phyloP scores from a whole-genome alignment of 768 basidiomycete species.

The Paxillus involutus region DNA sequence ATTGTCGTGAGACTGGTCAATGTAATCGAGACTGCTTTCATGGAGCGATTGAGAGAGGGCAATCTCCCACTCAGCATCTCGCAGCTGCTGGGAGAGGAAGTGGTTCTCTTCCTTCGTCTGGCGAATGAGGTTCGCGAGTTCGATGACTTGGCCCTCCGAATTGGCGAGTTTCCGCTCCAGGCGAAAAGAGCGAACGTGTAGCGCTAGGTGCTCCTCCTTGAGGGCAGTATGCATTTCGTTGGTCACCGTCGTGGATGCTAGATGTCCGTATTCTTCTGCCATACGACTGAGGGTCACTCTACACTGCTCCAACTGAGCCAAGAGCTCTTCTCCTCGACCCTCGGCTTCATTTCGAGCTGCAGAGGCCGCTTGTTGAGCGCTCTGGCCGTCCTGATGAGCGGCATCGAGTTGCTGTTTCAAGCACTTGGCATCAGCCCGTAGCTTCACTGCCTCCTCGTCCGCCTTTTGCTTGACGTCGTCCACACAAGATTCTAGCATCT shows the following conservation, averaged over 20 bases:
- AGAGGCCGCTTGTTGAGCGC: constrained; percentile 33
- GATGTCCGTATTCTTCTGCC: constrained; percentile 54
- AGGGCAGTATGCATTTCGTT: constrained; percentile 36
- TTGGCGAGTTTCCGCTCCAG: constrained; percentile 70
- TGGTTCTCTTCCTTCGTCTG: constrained; percentile 53
- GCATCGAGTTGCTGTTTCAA: constrained; percentile 39
- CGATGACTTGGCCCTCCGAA: constrained; percentile 63
- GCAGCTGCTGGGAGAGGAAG: constrained; percentile 33
- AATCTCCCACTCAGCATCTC: constrained; percentile 16
- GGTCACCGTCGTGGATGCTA: constrained; percentile 45
- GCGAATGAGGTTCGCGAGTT: constrained; percentile 63
- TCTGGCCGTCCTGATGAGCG: constrained; percentile 36
- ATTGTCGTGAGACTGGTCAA: neutral
- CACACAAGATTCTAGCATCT: constrained; percentile 43
- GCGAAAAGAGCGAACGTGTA: constrained; percentile 47
- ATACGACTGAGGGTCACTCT: constrained; percentile 44
- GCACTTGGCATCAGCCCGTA: constrained; percentile 31
- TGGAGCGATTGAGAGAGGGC: constrained; percentile 8
- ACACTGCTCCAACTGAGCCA: constrained; percentile 52
- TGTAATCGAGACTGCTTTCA: constrained; percentile 4
- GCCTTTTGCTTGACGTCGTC: constrained; percentile 42
- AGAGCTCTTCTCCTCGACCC: constrained; percentile 44
- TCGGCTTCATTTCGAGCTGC: constrained; percentile 31
- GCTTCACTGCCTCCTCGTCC: constrained; percentile 39
- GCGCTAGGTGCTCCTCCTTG: constrained; percentile 36